A percentile compares a stretch with the other conserved stretches of the same genome.
phyloP scores from a whole-genome alignment of 2,329 filamentous ascomycete genomes.

The Alternaria gansuensis region DNA sequence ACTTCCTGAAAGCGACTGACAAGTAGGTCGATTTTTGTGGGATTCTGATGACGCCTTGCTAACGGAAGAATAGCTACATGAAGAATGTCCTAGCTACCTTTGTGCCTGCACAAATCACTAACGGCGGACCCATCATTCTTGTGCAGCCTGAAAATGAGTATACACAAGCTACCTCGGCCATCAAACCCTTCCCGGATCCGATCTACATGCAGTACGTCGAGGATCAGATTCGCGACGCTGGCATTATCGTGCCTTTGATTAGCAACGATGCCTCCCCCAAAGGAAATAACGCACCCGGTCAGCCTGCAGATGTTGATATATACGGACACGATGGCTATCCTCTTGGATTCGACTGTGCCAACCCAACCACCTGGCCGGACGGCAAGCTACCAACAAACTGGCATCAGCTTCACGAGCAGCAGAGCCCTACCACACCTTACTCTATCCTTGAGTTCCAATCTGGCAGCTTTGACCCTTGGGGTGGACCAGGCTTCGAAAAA shows the following conservation, averaged over 20 bases:
- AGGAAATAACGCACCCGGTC: constrained; percentile 71
- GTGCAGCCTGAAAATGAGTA: constrained; percentile 88
- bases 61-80: constrained; percentile 61
- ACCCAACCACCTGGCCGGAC: constrained; percentile 69
- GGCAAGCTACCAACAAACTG: constrained; percentile 66
- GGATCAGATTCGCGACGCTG: constrained; percentile 71
- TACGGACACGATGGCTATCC: constrained; percentile 74
- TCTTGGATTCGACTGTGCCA: constrained; percentile 65
- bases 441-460: constrained; percentile 75
- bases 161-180: constrained; percentile 59
- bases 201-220: constrained; percentile 76
- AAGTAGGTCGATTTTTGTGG: constrained; percentile 57
- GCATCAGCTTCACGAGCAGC: constrained; percentile 62
- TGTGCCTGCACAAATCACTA: constrained; percentile 80
- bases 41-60: neutral
- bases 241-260: constrained; percentile 77
- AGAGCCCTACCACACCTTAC: constrained; percentile 73
- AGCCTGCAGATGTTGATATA: constrained; percentile 67
- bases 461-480: constrained; percentile 78
- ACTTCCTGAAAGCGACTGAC: constrained; percentile 72
- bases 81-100: constrained; percentile 70
- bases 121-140: constrained; percentile 80
- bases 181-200: constrained; percentile 68
- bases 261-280: constrained; percentile 73
- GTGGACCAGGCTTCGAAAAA: constrained; percentile 72